Base-by-base conservation (phyloP, 2,329 filamentous ascomycete genomes). In the Bisporella sp. region DNA sequence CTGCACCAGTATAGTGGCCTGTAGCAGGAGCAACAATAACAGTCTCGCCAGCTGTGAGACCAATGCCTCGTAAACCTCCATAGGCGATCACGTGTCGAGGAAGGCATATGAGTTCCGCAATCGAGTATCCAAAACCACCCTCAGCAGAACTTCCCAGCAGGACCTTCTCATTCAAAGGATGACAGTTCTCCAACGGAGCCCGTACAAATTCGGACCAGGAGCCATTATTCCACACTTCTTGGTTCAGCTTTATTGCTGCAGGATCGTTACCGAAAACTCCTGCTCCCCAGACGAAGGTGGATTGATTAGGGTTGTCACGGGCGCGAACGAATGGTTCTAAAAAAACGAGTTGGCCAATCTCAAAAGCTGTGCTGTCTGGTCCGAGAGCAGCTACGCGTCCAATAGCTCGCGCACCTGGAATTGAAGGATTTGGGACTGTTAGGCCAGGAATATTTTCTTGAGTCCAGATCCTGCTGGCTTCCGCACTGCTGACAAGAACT, bases 1-100 rank as follows among this genome's bases (percentile, higher is more conserved):
- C 73, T 1, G 66, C 69, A 9, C 70, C 66, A 3, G 74, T 69
- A 55, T 71, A 78, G 0, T 55, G 55, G 0, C 74, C 73, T 0
- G 73, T 76, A 7, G 73, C 73, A 3, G 74, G 74, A 30, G 60
- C 61, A 4, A 77, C 55, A 39, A 77, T 62, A 5, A 78, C 57
- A 0, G 68, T 73, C 55, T 77, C 71, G 0, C 74, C 73, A 5
- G 71, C 52, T 51, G 68, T 57, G 6, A 76, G 47, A 5, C 68
- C 60, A 50, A 76, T 69, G 21, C 67, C 68, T 9, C 64, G 48
- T 1, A 78, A 59, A 0, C 75, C 75, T 6, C 74, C 75, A 52
- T 66, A 74, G 1, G 69, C 61, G 1, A 77, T 70, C 0, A 73
- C n/a, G 29, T 12, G 40, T 42, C 7, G 13, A 7, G 13, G 8